A percentile compares a stretch with the other conserved stretches of the same genome.
phyloP scores from a whole-genome alignment of 345 rosid species.

The Populus ilicifolia region DNA sequence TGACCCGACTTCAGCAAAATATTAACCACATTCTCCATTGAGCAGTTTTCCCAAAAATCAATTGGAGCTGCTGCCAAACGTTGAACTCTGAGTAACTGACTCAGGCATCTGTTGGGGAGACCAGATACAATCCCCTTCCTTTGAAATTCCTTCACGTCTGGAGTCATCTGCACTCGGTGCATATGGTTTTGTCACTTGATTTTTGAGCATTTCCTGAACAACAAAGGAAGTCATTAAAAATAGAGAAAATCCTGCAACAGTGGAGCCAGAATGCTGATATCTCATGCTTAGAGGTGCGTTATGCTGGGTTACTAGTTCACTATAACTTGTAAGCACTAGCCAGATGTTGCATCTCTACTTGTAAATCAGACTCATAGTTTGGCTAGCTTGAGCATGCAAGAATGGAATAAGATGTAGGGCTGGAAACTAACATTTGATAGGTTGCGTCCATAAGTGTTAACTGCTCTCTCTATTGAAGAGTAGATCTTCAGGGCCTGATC shows the following conservation, averaged over 20 bases:
- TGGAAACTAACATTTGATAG: conserved; percentile 48
- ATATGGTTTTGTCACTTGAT: conserved; percentile 80
- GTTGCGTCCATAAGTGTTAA: conserved; percentile 54
- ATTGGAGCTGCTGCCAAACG: conserved; percentile 53
- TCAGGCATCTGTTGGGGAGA: conserved; percentile 55
- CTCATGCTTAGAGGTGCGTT: background rate
- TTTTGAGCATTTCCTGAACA: conserved; percentile 64
- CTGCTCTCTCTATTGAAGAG: conserved; percentile 66
- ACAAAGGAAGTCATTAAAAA: background rate
- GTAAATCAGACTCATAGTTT: background rate
- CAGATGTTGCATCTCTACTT: background rate
- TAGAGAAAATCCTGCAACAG: background rate
- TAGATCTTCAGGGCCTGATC: conserved; percentile 68
- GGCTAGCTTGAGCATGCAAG: background rate
- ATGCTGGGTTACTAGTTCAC: background rate
- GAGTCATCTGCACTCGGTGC: conserved; percentile 42
- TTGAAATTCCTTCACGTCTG: conserved; percentile 41
- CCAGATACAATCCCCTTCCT: conserved; percentile 43
- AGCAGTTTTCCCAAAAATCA: conserved; percentile 3
- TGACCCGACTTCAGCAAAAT: background rate
- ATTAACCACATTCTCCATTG: background rate
- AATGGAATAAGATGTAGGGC: background rate
- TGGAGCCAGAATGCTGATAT: background rate
- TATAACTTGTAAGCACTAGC: background rate
- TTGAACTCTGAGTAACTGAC: conserved; percentile 44